Base-by-base conservation (phyloP, 148 eudicot genomes). In the Linanthus parryae region DNA sequence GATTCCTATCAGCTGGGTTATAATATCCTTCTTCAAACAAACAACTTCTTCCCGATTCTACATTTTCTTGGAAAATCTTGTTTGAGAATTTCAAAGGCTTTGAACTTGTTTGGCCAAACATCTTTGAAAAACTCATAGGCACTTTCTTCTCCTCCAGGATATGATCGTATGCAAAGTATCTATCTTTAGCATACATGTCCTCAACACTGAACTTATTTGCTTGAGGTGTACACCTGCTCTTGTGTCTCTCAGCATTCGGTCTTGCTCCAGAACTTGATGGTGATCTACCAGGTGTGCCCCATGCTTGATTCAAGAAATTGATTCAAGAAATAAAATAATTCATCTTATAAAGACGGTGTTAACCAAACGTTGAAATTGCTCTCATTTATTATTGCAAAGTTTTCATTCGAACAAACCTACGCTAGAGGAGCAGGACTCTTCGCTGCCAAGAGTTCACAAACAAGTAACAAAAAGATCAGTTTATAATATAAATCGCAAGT, bases 341-440 rank as follows among this genome's bases (percentile, higher is more conserved):
- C n/a, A n/a, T 16, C 7, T 20, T 17, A 24, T 15, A 17, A 29
- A 5, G 20, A 23, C 13, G n/a, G 16, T 12, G 13, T 13, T 27
- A 39, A 3, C 17, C 16, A 25, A 51, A 13, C 19, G 29, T 44
- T 25, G 4, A 26, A 43, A 17, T 20, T 41, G 19, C 24, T 17
- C 1, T 51, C 22, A 20, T 18, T 46, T 29, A 11, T 17, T n/a
- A 8, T 19, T 22, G 19, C 16, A 53, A 46, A n/a, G n/a, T n/a
- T n/a, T n/a, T n/a, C n/a, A n/a, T n/a, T 33, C 36, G 22, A 20
- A 25, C 21, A 9, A 26, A 74, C 75, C 80, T 70, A 72, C 72
- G 21, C 57, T 62, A 43, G 72, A 65, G 12, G 75, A 65, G 58
- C 80, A 61, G 26, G 75, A 74, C 39, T 74, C 80, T 31, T 74